Percentiles rank a stretch among this genome's conserved stretches.
Evolutionary conservation across 352 stramenopile genomes (phyloP).

Genomic region (Phytophthora fragariae): DNA sequence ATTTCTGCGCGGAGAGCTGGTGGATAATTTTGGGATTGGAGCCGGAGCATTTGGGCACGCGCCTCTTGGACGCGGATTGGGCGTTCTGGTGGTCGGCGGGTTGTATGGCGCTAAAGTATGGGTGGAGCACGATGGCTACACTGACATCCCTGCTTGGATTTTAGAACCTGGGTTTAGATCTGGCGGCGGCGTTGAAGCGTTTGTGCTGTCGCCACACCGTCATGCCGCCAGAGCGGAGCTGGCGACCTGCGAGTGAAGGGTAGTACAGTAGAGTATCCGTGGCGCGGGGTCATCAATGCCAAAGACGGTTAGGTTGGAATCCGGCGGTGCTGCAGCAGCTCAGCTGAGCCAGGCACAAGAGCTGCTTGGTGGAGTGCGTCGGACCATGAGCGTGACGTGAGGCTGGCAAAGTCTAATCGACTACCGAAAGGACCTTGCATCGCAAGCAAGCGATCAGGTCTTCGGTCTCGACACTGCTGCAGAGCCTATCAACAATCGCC

Average conservation of each 20-base stretch:
- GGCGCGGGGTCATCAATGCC: background rate
- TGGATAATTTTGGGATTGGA: background rate
- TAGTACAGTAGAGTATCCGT: no score
- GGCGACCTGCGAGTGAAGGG: background rate
- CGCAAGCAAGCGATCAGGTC: background rate
- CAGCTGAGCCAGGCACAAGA: background rate
- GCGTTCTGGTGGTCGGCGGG: background rate
- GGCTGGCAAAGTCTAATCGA: background rate
- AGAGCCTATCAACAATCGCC: background rate
- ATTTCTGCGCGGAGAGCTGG: background rate
- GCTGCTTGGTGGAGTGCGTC: background rate
- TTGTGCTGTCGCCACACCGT: no score
- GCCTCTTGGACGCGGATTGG: constrained; percentile 10
- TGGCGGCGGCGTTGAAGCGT: background rate
- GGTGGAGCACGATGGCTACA: background rate
- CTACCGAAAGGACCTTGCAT: background rate
- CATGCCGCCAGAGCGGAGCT: constrained; percentile 5
- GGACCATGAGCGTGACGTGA: background rate
- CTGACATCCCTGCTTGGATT: background rate
- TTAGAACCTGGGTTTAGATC: background rate
- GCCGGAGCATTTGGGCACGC: background rate
- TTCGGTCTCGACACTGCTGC: background rate
- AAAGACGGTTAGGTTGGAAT: background rate
- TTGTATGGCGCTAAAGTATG: background rate
- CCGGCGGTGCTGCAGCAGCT: no score